Evolutionary conservation across 805 yeast species (phyloP), one percentile per base, ranked within the genome.

Genomic region (Candida sphagnicola): DNA sequence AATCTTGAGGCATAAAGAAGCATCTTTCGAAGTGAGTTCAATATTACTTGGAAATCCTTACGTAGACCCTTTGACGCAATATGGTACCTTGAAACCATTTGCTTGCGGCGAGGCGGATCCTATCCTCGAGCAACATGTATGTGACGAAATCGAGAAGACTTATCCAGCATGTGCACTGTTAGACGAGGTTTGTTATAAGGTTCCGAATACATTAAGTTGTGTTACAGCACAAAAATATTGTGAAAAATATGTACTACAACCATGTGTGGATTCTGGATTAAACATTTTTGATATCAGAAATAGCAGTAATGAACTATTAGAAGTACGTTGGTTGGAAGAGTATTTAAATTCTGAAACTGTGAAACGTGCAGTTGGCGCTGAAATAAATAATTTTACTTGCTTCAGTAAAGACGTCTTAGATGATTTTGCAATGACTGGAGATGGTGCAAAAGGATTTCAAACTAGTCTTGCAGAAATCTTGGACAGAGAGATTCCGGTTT

Each of bases 21-120:
- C 67, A 40, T 52, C 59, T 16, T 63, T 65, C 46, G 77, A 86
- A 51, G 70, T 89, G 49, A 66, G 84, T 8, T 86, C 96, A 3
- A 81, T 89, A 15, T 56, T 90, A 57, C 90, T 90, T 53, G 98
- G 98, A 44, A 90, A 90, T 59, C 97, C 97, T 37, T 77, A 89
- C 49, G 86, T 95, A 24, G 95, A 88, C 59, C 83, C 95, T 3
- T 67, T 83, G 42, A 72, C 75, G 31, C 96, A 89, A 69, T 81
- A 82, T 54, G 74, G 75, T 41, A 79, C 80, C 61, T 89, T 86
- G 57, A 78, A 82, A 59, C 95, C 93, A 47, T 89, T 90, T 96
- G 95, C 95, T 3, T 91, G 98, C 62, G 93, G 95, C 37, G 58
- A 74, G 47, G 95, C 96, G 47, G 96, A 96, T 4, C 79, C 79